Evolutionary conservation across 75 land plant genomes (phyloP).

Genomic region (Pinus tabuliformis): DNA sequence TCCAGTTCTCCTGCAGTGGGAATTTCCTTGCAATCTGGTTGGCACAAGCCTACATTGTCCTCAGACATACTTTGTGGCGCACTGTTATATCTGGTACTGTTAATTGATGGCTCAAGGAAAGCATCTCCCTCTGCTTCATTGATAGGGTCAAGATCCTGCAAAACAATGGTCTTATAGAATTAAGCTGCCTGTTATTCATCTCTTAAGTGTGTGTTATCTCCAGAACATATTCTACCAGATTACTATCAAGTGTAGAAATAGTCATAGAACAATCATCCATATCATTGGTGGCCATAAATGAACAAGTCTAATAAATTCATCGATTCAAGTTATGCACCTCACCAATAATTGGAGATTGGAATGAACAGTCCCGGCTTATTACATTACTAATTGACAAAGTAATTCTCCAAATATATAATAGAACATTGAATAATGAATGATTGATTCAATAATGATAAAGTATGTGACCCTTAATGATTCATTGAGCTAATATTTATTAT

Average conservation of each 20-base stretch:
- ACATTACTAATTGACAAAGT: too few species aligned
- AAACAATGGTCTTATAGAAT: background rate
- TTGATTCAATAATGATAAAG: too few species aligned
- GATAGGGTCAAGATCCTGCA: slow-evolving; percentile 6
- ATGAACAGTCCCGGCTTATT: too few species aligned
- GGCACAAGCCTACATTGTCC: background rate
- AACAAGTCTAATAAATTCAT: background rate
- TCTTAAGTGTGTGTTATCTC: background rate
- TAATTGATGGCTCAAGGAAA: background rate
- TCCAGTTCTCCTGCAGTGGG: background rate
- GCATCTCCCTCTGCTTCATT: background rate
- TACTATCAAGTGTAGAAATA: background rate
- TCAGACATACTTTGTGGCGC: background rate
- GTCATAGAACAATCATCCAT: background rate
- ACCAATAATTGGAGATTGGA: background rate
- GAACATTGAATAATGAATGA: too few species aligned
- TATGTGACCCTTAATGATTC: too few species aligned
- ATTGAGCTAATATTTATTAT: too few species aligned
- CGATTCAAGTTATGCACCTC: background rate
- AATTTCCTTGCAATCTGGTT: background rate
- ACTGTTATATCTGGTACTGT: background rate
- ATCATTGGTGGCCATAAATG: background rate
- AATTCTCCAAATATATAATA: too few species aligned
- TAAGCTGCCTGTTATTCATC: background rate
- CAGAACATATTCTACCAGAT: background rate